Conservation (phyloP, 345 rosid species). For the Eucalyptus coolabah region DNA sequence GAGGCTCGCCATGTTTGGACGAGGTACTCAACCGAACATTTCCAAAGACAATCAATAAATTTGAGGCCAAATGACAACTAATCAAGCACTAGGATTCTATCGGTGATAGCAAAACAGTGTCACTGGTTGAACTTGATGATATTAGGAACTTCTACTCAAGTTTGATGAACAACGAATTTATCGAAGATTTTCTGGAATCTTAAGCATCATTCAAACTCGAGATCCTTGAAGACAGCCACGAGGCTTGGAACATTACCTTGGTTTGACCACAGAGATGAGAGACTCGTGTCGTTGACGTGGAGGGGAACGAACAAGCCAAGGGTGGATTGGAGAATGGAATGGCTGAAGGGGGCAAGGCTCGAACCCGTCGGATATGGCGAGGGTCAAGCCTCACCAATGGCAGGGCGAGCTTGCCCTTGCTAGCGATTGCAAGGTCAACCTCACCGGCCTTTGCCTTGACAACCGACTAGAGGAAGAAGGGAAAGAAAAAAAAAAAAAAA, state of each 20-base stretch:
- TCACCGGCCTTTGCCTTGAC: too few species aligned
- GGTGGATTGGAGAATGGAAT: neutral
- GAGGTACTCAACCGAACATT: neutral
- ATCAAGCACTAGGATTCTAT: neutral
- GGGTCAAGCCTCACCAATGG: neutral
- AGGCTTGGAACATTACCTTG: neutral
- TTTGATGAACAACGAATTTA: neutral
- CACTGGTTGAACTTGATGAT: neutral
- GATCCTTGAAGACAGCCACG: neutral
- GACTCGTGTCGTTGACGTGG: neutral
- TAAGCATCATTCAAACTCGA: neutral
- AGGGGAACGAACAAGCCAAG: neutral
- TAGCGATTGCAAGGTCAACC: neutral
- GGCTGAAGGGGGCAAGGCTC: neutral
- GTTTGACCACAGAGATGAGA: neutral
- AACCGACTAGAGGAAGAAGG: accelerated
- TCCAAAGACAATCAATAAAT: neutral
- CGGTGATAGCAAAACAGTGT: neutral
- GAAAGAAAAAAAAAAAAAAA: too few species aligned
- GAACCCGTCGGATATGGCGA: neutral
- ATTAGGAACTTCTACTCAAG: neutral
- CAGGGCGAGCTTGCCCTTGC: neutral
- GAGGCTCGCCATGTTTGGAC: neutral
- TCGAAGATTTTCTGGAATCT: neutral
- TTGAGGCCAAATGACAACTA: neutral